These are phyloP conservation scores for Exidia glandulosa DNA, from an alignment of 768 basidiomycete genomes.

Conservation along the genomic window DNA sequence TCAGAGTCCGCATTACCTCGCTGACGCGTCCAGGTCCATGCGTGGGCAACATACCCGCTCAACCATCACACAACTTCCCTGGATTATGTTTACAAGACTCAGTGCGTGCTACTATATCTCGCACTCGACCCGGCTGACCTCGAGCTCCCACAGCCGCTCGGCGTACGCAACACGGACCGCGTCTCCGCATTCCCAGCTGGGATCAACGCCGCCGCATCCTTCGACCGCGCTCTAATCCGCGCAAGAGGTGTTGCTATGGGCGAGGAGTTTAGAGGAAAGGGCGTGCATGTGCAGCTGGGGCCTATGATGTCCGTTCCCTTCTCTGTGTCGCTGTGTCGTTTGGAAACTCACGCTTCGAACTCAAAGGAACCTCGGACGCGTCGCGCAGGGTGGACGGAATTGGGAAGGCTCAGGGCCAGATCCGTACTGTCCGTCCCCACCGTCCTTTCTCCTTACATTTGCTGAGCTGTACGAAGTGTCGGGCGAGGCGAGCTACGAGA, in stretches of 20 bases:
- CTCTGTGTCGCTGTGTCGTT: no score
- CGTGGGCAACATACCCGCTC: constrained; percentile 51
- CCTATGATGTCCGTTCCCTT: constrained; percentile 71
- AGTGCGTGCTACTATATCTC: constrained; percentile 3
- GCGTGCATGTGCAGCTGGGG: constrained; percentile 67
- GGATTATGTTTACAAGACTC: constrained; percentile 63
- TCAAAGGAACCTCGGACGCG: constrained; percentile 29
- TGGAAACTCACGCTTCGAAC: no score
- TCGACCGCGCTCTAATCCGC: constrained; percentile 45
- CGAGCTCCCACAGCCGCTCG: constrained; percentile 44
- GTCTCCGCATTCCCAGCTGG: constrained; percentile 77
- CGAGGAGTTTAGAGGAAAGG: constrained; percentile 73
- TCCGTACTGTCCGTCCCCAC: constrained; percentile 38
- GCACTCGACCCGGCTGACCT: constrained; percentile 31
- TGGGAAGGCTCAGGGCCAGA: constrained; percentile 94
- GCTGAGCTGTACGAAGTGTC: constrained; percentile 45
- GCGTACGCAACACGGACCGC: constrained; percentile 66
- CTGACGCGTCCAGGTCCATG: constrained; percentile 33
- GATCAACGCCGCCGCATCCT: constrained; percentile 68
- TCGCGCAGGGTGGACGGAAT: constrained; percentile 59
- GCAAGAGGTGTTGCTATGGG: constrained; percentile 71
- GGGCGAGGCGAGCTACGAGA: constrained; percentile 68
- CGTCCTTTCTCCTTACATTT: constrained; percentile 16
- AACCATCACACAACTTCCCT: constrained; percentile 42
- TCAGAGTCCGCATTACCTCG: not conserved